A percentile compares a stretch with the other conserved stretches of the same genome.
Evolutionary conservation across 139 green algal species (phyloP).

Genomic region (Ettlia oleoabundans): DNA sequence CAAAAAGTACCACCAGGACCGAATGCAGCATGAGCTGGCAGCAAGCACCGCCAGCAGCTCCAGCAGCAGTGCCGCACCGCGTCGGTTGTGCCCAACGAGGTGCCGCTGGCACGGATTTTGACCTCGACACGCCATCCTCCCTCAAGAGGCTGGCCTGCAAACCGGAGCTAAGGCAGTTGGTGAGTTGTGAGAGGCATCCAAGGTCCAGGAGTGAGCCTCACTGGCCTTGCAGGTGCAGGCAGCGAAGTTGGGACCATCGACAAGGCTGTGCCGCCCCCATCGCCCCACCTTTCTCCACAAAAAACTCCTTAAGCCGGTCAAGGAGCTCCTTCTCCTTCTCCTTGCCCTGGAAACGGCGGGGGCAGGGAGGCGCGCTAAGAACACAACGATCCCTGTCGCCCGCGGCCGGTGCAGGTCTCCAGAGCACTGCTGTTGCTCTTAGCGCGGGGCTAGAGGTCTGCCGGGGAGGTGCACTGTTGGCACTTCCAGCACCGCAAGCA

Average conservation of each 20-base stretch:
- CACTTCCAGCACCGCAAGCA: neutral
- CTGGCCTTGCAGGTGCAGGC: neutral
- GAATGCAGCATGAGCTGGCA: too few species aligned
- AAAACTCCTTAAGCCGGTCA: conserved; percentile 32
- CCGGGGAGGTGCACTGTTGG: conserved; percentile 1
- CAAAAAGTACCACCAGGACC: too few species aligned
- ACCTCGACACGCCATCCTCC: conserved; percentile 63
- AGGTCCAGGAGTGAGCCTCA: too few species aligned
- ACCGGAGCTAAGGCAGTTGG: too few species aligned
- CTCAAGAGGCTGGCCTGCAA: conserved; percentile 40
- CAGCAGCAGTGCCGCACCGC: too few species aligned
- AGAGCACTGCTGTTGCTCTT: too few species aligned
- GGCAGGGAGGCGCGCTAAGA: too few species aligned
- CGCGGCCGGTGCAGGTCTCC: too few species aligned
- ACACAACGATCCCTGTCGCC: too few species aligned
- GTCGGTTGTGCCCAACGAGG: conserved; percentile 55
- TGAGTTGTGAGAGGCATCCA: too few species aligned
- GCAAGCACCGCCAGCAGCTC: too few species aligned
- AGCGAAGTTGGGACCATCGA: neutral
- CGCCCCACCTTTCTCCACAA: conserved; percentile 42
- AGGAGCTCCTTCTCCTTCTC: conserved; percentile 26
- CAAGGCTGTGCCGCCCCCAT: neutral
- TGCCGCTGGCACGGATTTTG: conserved; percentile 56
- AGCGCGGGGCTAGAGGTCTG: too few species aligned
- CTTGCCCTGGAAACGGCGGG: neutral